Conservation (phyloP, 495 filamentous ascomycete genomes). For the Penicillium canescens region DNA sequence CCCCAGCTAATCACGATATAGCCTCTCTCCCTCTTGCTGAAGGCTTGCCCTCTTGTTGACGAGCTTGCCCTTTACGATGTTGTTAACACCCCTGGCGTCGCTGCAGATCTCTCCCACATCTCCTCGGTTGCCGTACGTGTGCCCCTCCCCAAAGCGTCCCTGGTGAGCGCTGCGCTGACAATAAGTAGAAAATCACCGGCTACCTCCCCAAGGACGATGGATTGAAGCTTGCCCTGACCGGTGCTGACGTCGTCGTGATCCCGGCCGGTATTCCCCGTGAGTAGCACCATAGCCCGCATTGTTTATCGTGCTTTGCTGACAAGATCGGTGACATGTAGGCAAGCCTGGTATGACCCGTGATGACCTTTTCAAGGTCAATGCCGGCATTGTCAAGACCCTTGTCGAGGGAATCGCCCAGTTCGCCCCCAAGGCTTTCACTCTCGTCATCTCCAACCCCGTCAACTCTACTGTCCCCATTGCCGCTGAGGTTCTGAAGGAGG, state of each 20-base stretch:
- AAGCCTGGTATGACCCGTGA: conserved; percentile 99
- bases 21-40: conserved; percentile 95
- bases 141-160: not conserved
- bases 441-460: conserved; percentile 98
- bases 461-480: conserved; percentile 99
- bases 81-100: conserved; percentile 95
- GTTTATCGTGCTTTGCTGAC: conserved; percentile 8
- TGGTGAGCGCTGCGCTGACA: conserved; percentile 12
- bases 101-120: conserved; percentile 95
- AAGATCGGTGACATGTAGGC: conserved; percentile 51
- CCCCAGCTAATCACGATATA: conserved; percentile 33
- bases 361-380: conserved; percentile 98
- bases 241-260: conserved; percentile 93
- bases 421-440: conserved; percentile 85
- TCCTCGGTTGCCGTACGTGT: conserved; percentile 82
- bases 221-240: conserved; percentile 81
- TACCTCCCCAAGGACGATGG: conserved; percentile 91
- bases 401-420: conserved; percentile 82
- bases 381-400: conserved; percentile 87
- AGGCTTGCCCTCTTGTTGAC: conserved; percentile 79
- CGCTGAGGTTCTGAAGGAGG: conserved; percentile 90
- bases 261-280: conserved; percentile 95
- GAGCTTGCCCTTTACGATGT: conserved; percentile 98
- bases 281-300: conserved; percentile 29
- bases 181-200: conserved; percentile 79